phyloP scores from a whole-genome alignment of 2,329 filamentous ascomycete genomes.

The Alternaria alternata region DNA sequence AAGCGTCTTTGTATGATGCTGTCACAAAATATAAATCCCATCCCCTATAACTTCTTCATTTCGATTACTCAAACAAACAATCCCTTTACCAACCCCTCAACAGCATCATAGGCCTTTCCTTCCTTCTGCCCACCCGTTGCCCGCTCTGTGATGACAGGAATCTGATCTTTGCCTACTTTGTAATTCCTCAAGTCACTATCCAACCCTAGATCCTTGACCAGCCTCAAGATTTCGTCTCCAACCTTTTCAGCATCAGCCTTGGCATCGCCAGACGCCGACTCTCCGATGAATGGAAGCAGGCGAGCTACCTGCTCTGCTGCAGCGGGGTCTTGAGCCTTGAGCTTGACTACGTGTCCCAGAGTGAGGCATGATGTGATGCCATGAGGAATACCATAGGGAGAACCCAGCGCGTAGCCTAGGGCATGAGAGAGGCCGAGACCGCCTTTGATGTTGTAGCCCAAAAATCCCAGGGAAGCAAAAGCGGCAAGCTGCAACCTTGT shows the following conservation, averaged over 20 bases:
- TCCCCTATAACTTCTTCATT: not conserved
- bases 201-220: slow-evolving; percentile 56
- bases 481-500: slow-evolving; percentile 63
- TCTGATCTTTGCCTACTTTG: slow-evolving; percentile 53
- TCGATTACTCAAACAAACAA: slow-evolving; percentile 43
- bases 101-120: slow-evolving; percentile 54
- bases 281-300: slow-evolving; percentile 55
- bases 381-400: slow-evolving; percentile 64
- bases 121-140: slow-evolving; percentile 55
- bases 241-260: slow-evolving; percentile 56
- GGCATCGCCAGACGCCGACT: slow-evolving; percentile 51
- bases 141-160: slow-evolving; percentile 54
- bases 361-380: slow-evolving; percentile 65
- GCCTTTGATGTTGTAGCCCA: slow-evolving; percentile 61
- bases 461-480: slow-evolving; percentile 60
- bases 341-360: slow-evolving; percentile 62
- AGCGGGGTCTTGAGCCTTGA: slow-evolving; percentile 57
- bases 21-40: not conserved
- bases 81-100: slow-evolving; percentile 54
- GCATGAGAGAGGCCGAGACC: slow-evolving; percentile 59
- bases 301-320: slow-evolving; percentile 58
- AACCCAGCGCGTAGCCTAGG: slow-evolving; percentile 62
- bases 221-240: slow-evolving; percentile 53
- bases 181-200: slow-evolving; percentile 58
- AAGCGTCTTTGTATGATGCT: not conserved